Evolutionary conservation across 1,139 yeast genomes (phyloP).

Genomic region (Blastobotrys apis): DNA sequence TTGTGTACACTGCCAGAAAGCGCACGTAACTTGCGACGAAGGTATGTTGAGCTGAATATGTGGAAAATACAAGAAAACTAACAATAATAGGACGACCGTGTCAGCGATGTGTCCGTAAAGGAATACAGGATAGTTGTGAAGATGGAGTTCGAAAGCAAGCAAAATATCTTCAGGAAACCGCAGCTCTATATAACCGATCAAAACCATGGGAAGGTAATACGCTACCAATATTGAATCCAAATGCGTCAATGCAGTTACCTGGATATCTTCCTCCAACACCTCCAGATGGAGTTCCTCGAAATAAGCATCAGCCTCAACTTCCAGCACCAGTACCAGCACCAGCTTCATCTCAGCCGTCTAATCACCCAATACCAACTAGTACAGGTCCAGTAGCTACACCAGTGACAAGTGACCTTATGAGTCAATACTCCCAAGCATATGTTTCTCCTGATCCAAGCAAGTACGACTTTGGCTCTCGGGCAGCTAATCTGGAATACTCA

Average conservation of each 20-base stretch:
- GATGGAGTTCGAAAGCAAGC: constrained; percentile 87
- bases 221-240: constrained; percentile 10
- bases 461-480: constrained; percentile 57
- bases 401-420: too few relatives aligned
- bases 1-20: constrained; percentile 84
- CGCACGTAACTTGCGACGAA: constrained; percentile 86
- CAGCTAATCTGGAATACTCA: constrained; percentile 78
- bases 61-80: not conserved
- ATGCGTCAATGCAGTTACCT: constrained; percentile 17
- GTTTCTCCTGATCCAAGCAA: constrained; percentile 6
- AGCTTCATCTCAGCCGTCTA: not conserved
- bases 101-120: constrained; percentile 66
- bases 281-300: constrained; percentile 14
- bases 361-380: not conserved
- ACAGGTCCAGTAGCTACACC: too few relatives aligned
- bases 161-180: constrained; percentile 53
- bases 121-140: constrained; percentile 63
- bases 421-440: too few relatives aligned
- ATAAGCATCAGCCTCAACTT: not conserved
- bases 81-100: constrained; percentile 59
- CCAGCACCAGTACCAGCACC: not conserved
- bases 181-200: constrained; percentile 1
- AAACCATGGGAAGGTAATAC: constrained; percentile 1
- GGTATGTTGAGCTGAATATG: constrained; percentile 6
- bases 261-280: constrained; percentile 17